Conservation (phyloP, 139 green algal genomes). For the Astrephomene gubernaculifera region DNA sequence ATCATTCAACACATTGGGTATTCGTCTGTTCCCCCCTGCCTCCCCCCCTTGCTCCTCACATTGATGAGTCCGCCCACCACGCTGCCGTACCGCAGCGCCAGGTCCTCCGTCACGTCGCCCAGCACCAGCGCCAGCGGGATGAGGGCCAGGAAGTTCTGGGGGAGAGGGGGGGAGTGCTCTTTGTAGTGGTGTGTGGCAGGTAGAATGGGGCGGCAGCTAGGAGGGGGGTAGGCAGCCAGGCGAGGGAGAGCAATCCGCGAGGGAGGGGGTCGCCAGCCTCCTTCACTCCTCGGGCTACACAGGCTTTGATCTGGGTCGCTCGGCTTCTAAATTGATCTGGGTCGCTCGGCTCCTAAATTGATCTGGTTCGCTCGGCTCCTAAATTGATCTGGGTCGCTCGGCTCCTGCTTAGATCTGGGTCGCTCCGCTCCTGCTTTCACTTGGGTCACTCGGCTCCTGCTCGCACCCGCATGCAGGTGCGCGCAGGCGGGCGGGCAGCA, state of each 20-base stretch:
- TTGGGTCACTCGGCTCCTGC: too few relatives aligned
- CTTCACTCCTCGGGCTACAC: too few relatives aligned
- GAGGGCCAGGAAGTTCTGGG: slow-evolving; percentile 85
- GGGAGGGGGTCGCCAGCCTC: too few relatives aligned
- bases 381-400: not conserved
- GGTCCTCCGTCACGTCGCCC: slow-evolving; percentile 92
- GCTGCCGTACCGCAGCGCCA: slow-evolving; percentile 81
- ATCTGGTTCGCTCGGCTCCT: not conserved
- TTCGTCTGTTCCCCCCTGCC: not conserved
- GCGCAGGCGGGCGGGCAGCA: too few relatives aligned
- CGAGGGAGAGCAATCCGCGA: not conserved
- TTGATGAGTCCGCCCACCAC: slow-evolving; percentile 42
- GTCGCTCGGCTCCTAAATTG: not conserved
- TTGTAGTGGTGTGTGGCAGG: not conserved
- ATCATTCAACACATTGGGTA: not conserved
- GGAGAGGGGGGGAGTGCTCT: not conserved
- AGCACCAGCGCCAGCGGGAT: slow-evolving; percentile 89
- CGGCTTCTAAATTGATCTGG: not conserved
- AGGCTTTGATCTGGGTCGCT: not conserved
- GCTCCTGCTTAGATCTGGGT: not conserved
- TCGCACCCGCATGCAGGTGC: too few relatives aligned
- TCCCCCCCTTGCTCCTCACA: not conserved
- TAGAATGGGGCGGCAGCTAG: not conserved
- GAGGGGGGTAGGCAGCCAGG: not conserved
- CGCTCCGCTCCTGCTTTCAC: not conserved